Evolutionary conservation across 306 rosid genomes (phyloP).

Genomic region (Malus asiatica): DNA sequence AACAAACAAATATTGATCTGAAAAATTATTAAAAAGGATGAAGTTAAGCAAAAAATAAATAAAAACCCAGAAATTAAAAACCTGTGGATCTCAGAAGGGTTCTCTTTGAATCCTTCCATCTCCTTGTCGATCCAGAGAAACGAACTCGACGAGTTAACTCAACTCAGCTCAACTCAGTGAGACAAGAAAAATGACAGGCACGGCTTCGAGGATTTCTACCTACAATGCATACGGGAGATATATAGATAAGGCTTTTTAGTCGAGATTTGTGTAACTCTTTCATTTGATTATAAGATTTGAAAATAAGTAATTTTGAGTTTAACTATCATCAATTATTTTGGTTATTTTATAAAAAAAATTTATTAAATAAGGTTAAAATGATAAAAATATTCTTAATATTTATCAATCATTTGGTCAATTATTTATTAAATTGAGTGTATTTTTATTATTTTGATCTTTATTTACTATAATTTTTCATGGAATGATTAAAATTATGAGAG

Average conservation of each 20-base stretch:
- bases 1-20: neutral
- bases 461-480: too few relatives aligned
- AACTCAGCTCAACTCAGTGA: neutral
- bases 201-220: neutral
- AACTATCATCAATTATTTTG: accelerated
- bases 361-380: too few relatives aligned
- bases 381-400: too few relatives aligned
- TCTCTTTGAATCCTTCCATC: slow-evolving; percentile 23
- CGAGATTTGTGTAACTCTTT: accelerated
- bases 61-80: slow-evolving; percentile 18
- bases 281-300: too few relatives aligned
- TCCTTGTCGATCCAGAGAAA: slow-evolving; percentile 21
- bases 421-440: accelerated
- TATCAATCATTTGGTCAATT: accelerated
- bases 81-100: slow-evolving; percentile 43
- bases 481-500: too few relatives aligned
- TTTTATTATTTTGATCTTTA: too few relatives aligned
- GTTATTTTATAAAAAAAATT: too few relatives aligned
- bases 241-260: neutral
- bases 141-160: neutral
- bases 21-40: neutral
- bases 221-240: neutral
- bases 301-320: too few relatives aligned
- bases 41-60: neutral
- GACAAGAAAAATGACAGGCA: neutral